Evolutionary conservation across 2,329 filamentous ascomycete species (phyloP).

Genomic region (Penicillium sp.): DNA sequence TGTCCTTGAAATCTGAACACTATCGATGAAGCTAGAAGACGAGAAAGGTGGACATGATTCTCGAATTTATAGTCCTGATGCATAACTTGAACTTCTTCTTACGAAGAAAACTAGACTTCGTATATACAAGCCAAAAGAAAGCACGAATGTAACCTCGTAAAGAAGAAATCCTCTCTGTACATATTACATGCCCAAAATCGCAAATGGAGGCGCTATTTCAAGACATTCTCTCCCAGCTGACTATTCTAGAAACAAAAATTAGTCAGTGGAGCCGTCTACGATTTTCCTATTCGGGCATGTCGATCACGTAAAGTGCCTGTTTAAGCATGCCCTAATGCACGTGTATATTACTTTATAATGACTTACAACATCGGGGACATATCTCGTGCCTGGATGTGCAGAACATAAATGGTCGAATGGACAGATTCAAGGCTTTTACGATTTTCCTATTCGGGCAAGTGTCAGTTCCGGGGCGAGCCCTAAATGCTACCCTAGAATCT

Average conservation of each 20-base stretch:
- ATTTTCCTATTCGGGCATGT: not conserved
- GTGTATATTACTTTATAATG: not conserved
- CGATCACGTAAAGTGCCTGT: not conserved
- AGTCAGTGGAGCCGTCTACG: not conserved
- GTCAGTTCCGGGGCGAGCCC: not conserved
- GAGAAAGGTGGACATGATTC: not conserved
- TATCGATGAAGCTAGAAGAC: not conserved
- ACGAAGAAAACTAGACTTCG: not conserved
- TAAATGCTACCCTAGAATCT: not conserved
- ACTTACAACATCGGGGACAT: not conserved
- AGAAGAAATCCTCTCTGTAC: not conserved
- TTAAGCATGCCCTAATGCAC: not conserved
- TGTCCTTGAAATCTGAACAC: not conserved
- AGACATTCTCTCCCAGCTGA: not conserved
- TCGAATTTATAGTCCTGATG: not conserved
- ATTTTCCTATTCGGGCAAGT: not conserved
- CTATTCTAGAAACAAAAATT: not conserved
- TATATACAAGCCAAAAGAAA: not conserved
- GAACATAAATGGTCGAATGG: not conserved
- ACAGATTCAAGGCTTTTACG: not conserved
- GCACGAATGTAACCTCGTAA: not conserved
- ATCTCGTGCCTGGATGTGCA: not conserved
- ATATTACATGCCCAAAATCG: not conserved
- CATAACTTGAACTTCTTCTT: not conserved
- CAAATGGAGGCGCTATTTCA: not conserved